phyloP scores from a whole-genome alignment of 768 basidiomycete genomes.

The Podaxis sp. region DNA sequence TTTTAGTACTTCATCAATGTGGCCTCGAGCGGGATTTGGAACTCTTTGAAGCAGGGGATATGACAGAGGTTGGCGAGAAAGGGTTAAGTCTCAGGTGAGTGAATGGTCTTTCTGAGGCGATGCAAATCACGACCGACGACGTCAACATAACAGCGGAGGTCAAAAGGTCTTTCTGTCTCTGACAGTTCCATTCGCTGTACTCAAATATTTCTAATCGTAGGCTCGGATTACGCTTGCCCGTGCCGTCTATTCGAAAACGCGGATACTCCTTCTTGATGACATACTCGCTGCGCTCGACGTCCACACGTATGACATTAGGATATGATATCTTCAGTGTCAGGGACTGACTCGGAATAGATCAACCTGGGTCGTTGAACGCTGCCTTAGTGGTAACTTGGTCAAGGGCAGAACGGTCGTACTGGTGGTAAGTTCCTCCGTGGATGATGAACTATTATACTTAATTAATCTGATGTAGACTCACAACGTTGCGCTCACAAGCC shows the following conservation, averaged over 20 bases:
- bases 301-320: constrained; percentile 21
- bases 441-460: not conserved
- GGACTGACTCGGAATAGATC: constrained; percentile 55
- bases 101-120: not conserved
- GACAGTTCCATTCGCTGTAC: not conserved
- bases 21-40: constrained; percentile 72
- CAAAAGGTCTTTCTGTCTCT: constrained; percentile 30
- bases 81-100: constrained; percentile 49
- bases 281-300: constrained; percentile 63
- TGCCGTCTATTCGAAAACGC: constrained; percentile 47
- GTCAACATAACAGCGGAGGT: constrained; percentile 35
- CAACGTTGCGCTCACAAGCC: constrained; percentile 49
- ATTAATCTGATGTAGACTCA: constrained; percentile 33
- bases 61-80: constrained; percentile 72
- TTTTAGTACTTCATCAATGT: constrained; percentile 62
- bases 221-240: constrained; percentile 48
- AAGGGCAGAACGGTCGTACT: constrained; percentile 80
- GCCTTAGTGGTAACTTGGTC: constrained; percentile 77
- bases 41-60: constrained; percentile 64
- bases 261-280: constrained; percentile 71
- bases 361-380: constrained; percentile 76
- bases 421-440: constrained; percentile 44
- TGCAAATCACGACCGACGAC: not conserved
- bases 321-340: not conserved
- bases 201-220: constrained; percentile 17